Evolutionary conservation across 352 stramenopile species (phyloP).

Genomic region (Phytophthora cactorum): DNA sequence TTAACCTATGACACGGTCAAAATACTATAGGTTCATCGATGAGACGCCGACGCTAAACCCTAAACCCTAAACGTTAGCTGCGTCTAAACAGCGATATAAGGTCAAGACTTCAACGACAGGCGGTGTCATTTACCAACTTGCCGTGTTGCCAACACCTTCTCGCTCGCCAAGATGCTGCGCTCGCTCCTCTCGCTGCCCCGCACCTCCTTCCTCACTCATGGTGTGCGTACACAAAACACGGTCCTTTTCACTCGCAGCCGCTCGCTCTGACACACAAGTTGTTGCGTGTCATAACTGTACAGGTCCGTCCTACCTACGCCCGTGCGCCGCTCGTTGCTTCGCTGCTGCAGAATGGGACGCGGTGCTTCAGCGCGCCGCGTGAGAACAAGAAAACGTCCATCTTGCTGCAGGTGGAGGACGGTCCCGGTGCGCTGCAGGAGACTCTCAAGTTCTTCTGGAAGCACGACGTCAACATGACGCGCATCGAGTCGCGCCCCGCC

Average conservation of each 20-base stretch:
- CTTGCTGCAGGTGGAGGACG: slow-evolving; percentile 77
- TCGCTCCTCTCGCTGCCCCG: slow-evolving; percentile 17
- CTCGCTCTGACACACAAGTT: slow-evolving; percentile 2
- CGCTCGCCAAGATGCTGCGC: slow-evolving; percentile 24
- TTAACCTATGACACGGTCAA: not conserved
- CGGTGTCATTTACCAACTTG: slow-evolving; percentile 7
- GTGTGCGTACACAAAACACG: slow-evolving; percentile 1
- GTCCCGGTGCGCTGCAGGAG: slow-evolving; percentile 91
- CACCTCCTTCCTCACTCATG: slow-evolving; percentile 17
- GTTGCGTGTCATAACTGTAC: slow-evolving; percentile 1
- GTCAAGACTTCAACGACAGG: slow-evolving; percentile 13
- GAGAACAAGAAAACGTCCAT: slow-evolving; percentile 82
- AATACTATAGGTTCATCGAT: not conserved
- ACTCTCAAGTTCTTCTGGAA: slow-evolving; percentile 98
- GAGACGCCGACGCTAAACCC: not conserved
- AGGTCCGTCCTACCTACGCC: slow-evolving; percentile 18
- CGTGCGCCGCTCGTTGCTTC: slow-evolving; percentile 7
- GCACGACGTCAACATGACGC: slow-evolving; percentile 97
- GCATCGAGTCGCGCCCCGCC: slow-evolving; percentile 95
- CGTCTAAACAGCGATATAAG: slow-evolving; percentile 2
- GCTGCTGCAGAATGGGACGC: slow-evolving; percentile 15
- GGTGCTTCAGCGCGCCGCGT: slow-evolving; percentile 22
- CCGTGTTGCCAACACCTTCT: not conserved
- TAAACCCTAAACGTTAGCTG: not conserved
- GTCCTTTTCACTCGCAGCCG: too few relatives aligned